A percentile compares a stretch with the other conserved stretches of the same genome.
These are phyloP conservation scores for Paradendryphiella salina DNA, from an alignment of 2,329 filamentous ascomycete genomes.

Conservation along the genomic window DNA sequence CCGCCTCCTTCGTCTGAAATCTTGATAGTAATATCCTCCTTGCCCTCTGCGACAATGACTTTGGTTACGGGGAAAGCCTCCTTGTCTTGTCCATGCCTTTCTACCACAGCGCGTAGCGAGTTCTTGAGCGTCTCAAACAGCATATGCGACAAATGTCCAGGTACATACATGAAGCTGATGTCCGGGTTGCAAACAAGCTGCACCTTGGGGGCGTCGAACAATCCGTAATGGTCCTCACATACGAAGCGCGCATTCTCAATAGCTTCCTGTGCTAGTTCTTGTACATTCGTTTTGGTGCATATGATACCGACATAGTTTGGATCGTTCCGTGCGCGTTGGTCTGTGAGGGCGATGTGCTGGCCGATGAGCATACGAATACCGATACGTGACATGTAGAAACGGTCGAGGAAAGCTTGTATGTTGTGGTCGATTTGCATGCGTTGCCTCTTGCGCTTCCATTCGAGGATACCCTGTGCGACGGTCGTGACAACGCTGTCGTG, in stretches of 20 bases:
- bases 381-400: constrained; percentile 99
- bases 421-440: constrained; percentile 98
- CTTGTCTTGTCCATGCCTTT: constrained; percentile 91
- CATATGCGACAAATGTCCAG: constrained; percentile 98
- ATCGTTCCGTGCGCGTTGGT: constrained; percentile 86
- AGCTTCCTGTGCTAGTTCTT: constrained; percentile 91
- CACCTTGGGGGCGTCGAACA: constrained; percentile 95
- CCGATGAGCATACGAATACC: constrained; percentile 99
- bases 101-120: constrained; percentile 93
- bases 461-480: constrained; percentile 94
- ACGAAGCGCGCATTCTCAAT: constrained; percentile 99
- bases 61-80: constrained; percentile 96
- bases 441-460: constrained; percentile 96
- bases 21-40: constrained; percentile 99
- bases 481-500: constrained; percentile 98
- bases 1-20: constrained; percentile 95
- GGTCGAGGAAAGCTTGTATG: constrained; percentile 95
- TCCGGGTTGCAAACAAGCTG: constrained; percentile 94
- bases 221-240: constrained; percentile 95
- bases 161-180: constrained; percentile 99
- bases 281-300: constrained; percentile 97
- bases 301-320: constrained; percentile 98
- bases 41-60: constrained; percentile 95
- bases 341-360: constrained; percentile 94
- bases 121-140: constrained; percentile 99